Base-by-base conservation (phyloP, 2,329 filamentous ascomycete species). In the Paecilomyces sp. region DNA sequence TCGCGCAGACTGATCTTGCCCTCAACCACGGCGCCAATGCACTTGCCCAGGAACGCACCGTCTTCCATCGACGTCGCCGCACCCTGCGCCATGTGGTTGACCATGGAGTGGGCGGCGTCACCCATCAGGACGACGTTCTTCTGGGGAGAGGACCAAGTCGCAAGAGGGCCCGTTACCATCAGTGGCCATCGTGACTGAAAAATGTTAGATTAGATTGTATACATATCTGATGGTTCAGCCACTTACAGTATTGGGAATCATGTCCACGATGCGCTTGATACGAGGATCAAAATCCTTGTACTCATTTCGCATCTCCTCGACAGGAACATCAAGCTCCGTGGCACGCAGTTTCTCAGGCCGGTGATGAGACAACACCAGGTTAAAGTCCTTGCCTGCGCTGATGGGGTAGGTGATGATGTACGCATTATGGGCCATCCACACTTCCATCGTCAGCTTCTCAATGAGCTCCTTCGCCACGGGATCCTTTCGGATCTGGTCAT, bases 361-460 rank as follows among this genome's bases (percentile, higher is more conserved):
- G 64, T 78, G 68, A 70, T 80, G 69, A 60, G 73, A 75, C 13
- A 81, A 69, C 3, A 81, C 79, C 68, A 81, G 73, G 62, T 80
- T 80, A 66, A 79, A 79, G 36, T 75, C 68, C 54, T 72, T 75
- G 11, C 76, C 77, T 1, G 71, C 74, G n/a, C 71, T 73, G 28
- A 81, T 76, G 0, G 77, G 77, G 61, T 80, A 80, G 2, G 76
- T 75, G 56, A 81, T 80, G 64, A 79, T 77, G 60, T 79, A 78
- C 2, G 69, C 65, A 12, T 70, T 68, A 3, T 67, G 58, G 2
- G 62, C 61, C 64, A 65, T 65, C 79, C 79, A 81, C 13, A 79
- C 76, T 58, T 80, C 77, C 64, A 81, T 79, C 8, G 76, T 77
- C 5, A 70, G 67, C 58, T 75, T 70, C 25, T 72, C 70, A 7